Evolutionary conservation across 805 yeast species (phyloP).

Genomic region (Yarrowia sp.): DNA sequence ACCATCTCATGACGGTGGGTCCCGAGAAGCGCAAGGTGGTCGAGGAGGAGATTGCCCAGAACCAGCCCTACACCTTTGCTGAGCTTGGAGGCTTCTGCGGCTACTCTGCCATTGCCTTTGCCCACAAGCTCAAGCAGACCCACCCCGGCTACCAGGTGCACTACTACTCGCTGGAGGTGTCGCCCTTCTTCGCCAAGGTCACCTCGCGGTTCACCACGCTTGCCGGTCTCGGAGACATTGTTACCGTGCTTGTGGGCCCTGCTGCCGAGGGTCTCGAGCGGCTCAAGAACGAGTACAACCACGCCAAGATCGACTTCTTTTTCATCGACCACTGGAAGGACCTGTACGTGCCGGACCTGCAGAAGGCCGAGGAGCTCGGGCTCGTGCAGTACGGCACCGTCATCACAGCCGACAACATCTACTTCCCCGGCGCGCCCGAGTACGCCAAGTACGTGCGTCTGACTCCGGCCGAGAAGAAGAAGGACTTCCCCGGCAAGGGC

Average conservation of each 20-base stretch:
- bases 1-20: conserved; percentile 20
- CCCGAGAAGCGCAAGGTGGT: conserved; percentile 21
- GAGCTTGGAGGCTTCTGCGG: conserved; percentile 25
- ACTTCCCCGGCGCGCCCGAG: conserved; percentile 22
- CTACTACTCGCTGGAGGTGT: conserved; percentile 24
- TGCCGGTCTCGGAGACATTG: conserved; percentile 22
- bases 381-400: conserved; percentile 26
- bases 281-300: conserved; percentile 23
- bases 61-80: conserved; percentile 15
- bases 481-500: conserved; percentile 18
- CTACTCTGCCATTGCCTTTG: conserved; percentile 24
- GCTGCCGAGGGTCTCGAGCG: conserved; percentile 24
- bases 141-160: conserved; percentile 15
- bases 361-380: conserved; percentile 27
- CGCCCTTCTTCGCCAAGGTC: conserved; percentile 24
- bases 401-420: conserved; percentile 26
- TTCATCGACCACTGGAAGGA: conserved; percentile 29
- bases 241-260: conserved; percentile 19
- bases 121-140: conserved; percentile 24
- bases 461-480: conserved; percentile 1
- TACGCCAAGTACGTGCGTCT: conserved; percentile 24
- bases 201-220: conserved; percentile 15
- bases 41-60: conserved; percentile 20
- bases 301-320: conserved; percentile 25
- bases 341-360: conserved; percentile 28